These are phyloP conservation scores for Pseudocercospora musae DNA, from an alignment of 2,329 filamentous ascomycete species.

Conservation along the genomic window DNA sequence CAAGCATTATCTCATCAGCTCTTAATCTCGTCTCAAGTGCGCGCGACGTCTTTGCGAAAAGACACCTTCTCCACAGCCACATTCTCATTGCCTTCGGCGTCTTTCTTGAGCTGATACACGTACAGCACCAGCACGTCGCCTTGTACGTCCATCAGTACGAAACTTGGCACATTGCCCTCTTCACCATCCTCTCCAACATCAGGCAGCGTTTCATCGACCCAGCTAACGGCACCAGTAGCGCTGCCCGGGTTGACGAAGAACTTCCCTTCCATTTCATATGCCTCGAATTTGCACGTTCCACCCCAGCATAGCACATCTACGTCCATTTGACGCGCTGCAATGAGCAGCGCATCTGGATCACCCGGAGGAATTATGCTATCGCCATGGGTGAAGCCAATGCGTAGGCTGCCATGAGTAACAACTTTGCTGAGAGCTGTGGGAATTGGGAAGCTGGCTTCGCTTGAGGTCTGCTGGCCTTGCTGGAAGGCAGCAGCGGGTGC, in stretches of 20 bases:
- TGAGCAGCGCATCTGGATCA: conserved; percentile 64
- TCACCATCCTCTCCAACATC: conserved; percentile 42
- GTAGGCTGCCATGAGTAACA: conserved; percentile 64
- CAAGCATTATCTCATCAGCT: conserved; percentile 18
- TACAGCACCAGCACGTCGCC: conserved; percentile 94
- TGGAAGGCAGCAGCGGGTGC: conserved; percentile 13
- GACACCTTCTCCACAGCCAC: conserved; percentile 57
- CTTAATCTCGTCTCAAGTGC: conserved; percentile 14
- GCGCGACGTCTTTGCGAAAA: conserved; percentile 47
- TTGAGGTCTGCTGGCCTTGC: conserved; percentile 15
- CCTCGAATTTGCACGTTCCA: conserved; percentile 67
- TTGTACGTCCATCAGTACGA: conserved; percentile 98
- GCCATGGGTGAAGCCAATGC: conserved; percentile 68
- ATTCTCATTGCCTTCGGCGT: conserved; percentile 51
- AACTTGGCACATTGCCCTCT: conserved; percentile 76
- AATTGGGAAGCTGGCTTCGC: conserved; percentile 29
- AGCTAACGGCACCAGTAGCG: conserved; percentile 64
- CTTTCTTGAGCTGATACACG: conserved; percentile 67
- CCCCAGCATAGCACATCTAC: conserved; percentile 68
- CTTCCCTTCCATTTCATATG: conserved; percentile 68
- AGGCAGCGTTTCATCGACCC: conserved; percentile 42
- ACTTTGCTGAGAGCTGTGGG: conserved; percentile 61
- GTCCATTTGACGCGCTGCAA: conserved; percentile 68
- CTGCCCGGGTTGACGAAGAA: conserved; percentile 70
- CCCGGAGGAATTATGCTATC: conserved; percentile 68